Base-by-base conservation (phyloP, 169 alveolate species). In the Eimeria necatrix region DNA sequence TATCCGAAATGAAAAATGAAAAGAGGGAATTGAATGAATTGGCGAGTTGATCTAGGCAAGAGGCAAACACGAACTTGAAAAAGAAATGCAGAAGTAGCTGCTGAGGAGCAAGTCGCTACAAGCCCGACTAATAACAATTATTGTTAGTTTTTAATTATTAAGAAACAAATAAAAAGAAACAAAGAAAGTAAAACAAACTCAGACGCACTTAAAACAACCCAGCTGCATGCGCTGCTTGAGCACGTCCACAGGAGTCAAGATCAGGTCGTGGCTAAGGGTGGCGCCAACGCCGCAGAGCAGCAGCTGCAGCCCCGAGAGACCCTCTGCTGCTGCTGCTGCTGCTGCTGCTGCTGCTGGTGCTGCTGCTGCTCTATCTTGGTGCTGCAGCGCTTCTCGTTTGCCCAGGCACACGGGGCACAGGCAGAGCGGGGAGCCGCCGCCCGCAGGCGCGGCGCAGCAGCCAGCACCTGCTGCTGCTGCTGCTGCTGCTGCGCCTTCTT, bases 171-270 rank as follows among this genome's bases (percentile, higher is more conserved):
- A 32, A 32, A 32, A 32, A 32, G 41, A 32, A 32, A 32, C 41
- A 32, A 32, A 32, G 0, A 4, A 86, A 48, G 83, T 6, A 84
- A 84, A 18, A 22, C 74, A 0, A 32, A 32, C 2, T 32, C 41
- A 32, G 2, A 16, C 92, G 8, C 51, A 91, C 96, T 81, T 22
- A 89, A 96, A 97, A 74, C 98, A 94, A 12, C 99, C 99, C 32
- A 99, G 97, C 94, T 99, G 99, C 89, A 99, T 80, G 90, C 99
- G 70, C 95, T 99, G 99, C 96, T 99, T 99, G 60, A 99, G 95
- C 84, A 98, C 99, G 96, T 99, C 99, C 81, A 99, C 97, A n/a
- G 99, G 99, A n/a, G 99, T 98, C 41, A 98, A 95, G 86, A 99
- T 97, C 56, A 98, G 94, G 96, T 99, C 99, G 95, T 99, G 99